These are phyloP conservation scores for Herpetomonas tarakana DNA, from an alignment of 208 protist genomes.

Conservation along the genomic window DNA sequence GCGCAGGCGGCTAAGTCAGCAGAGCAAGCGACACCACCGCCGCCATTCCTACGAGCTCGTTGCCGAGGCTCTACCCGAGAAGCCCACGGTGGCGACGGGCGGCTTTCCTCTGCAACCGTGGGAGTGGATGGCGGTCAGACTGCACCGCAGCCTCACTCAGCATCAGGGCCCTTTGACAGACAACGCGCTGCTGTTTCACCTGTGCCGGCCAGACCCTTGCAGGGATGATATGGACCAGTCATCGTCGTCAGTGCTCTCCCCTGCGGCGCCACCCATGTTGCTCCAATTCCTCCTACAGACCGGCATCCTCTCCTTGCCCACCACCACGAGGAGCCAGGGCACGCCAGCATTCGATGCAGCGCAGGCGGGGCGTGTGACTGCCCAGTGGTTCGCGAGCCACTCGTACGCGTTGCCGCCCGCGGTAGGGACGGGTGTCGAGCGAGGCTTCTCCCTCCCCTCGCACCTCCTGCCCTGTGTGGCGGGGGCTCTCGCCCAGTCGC, in stretches of 20 bases:
- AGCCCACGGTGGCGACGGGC: too few relatives aligned
- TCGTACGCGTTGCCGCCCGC: not conserved
- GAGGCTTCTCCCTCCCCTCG: not conserved
- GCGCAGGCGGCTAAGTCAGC: too few relatives aligned
- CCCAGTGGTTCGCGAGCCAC: too few relatives aligned
- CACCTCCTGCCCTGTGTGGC: not conserved
- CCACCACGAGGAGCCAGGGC: too few relatives aligned
- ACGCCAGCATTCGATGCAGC: too few relatives aligned
- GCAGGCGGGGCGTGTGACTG: too few relatives aligned
- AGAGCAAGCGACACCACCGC: too few relatives aligned
- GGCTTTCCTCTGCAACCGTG: not conserved
- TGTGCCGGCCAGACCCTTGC: not conserved
- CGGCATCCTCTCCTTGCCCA: not conserved
- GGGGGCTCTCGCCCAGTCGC: not conserved
- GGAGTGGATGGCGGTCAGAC: not conserved
- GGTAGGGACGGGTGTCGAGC: too few relatives aligned
- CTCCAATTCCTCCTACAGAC: conserved; percentile 5
- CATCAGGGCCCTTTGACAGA: too few relatives aligned
- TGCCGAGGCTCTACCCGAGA: too few relatives aligned
- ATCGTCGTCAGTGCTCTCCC: not conserved
- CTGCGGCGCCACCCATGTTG: not conserved
- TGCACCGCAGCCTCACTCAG: not conserved
- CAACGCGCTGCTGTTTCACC: not conserved
- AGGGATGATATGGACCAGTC: not conserved
- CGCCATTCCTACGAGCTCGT: too few relatives aligned